A percentile compares a stretch with the other conserved stretches of the same genome.
Conservation (phyloP, 2,329 filamentous ascomycete genomes). For the Fusarium compactum region DNA sequence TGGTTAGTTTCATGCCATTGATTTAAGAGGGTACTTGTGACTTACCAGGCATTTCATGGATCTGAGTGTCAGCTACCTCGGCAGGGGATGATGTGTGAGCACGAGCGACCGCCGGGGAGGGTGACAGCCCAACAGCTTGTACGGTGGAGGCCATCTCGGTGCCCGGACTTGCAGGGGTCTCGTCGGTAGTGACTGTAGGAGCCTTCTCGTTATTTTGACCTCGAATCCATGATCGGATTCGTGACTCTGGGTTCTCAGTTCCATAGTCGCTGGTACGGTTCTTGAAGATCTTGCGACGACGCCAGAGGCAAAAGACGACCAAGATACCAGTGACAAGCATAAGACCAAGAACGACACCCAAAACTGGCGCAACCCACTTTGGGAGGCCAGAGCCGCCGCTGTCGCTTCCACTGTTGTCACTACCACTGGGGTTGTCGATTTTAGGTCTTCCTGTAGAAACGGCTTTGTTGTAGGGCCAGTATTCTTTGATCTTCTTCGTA, state of each 20-base stretch:
- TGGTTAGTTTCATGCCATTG: neutral
- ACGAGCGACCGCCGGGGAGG: slow-evolving; percentile 31
- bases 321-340: slow-evolving; percentile 65
- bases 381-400: slow-evolving; percentile 59
- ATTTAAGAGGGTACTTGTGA: neutral
- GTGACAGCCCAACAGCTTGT: slow-evolving; percentile 20
- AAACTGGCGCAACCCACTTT: slow-evolving; percentile 69
- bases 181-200: slow-evolving; percentile 59
- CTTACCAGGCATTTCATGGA: slow-evolving; percentile 64
- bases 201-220: slow-evolving; percentile 59
- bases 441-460: slow-evolving; percentile 36
- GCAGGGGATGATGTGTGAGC: slow-evolving; percentile 25
- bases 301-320: slow-evolving; percentile 65
- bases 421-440: slow-evolving; percentile 25
- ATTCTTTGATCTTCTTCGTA: slow-evolving; percentile 66
- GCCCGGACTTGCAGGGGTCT: slow-evolving; percentile 55
- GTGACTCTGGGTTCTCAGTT: slow-evolving; percentile 61
- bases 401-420: slow-evolving; percentile 30
- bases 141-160: slow-evolving; percentile 52
- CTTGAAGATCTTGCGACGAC: slow-evolving; percentile 60
- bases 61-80: slow-evolving; percentile 59
- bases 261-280: slow-evolving; percentile 54
- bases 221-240: slow-evolving; percentile 66
- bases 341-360: slow-evolving; percentile 71
- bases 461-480: slow-evolving; percentile 68